Evolutionary conservation across 257 asterid species (phyloP).

Genomic region (Gynochthodes officinalis): DNA sequence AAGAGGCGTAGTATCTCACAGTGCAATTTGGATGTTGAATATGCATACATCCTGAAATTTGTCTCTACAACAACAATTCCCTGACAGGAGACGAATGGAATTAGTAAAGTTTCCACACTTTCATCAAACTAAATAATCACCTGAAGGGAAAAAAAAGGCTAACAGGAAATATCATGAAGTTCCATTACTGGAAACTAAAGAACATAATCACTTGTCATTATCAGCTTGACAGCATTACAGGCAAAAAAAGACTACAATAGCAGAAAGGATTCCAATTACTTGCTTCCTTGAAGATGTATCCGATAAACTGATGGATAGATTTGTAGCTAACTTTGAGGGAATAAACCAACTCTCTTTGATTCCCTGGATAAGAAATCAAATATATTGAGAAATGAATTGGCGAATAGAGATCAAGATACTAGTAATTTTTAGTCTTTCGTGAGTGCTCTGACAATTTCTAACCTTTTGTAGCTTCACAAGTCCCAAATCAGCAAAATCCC

Average conservation of each 20-base stretch:
- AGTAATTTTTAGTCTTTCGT: background rate
- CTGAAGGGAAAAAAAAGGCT: background rate
- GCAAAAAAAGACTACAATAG: background rate
- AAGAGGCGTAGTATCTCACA: conserved; percentile 92
- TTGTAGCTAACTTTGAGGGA: conserved; percentile 94
- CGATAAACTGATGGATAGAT: conserved; percentile 90
- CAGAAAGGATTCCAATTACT: conserved; percentile 34
- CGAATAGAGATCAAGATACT: background rate
- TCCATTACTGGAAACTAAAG: background rate
- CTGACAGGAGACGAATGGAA: conserved; percentile 38
- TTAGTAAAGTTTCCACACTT: background rate
- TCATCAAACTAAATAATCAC: background rate
- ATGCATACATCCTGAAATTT: conserved; percentile 89
- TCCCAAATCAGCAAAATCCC: conserved; percentile 91
- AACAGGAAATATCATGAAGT: background rate
- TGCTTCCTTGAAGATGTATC: conserved; percentile 86
- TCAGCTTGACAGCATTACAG: background rate
- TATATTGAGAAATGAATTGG: background rate
- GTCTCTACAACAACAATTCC: conserved; percentile 97
- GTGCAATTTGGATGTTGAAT: conserved; percentile 86
- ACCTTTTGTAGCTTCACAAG: conserved; percentile 97
- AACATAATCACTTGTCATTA: background rate
- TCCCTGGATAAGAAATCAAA: conserved; percentile 52
- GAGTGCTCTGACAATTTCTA: background rate
- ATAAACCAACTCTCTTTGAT: conserved; percentile 94